A percentile compares a stretch with the other conserved stretches of the same genome.
Evolutionary conservation across 1,284 basidiomycete genomes (phyloP).

Genomic region (Rhizopogon parksii): DNA sequence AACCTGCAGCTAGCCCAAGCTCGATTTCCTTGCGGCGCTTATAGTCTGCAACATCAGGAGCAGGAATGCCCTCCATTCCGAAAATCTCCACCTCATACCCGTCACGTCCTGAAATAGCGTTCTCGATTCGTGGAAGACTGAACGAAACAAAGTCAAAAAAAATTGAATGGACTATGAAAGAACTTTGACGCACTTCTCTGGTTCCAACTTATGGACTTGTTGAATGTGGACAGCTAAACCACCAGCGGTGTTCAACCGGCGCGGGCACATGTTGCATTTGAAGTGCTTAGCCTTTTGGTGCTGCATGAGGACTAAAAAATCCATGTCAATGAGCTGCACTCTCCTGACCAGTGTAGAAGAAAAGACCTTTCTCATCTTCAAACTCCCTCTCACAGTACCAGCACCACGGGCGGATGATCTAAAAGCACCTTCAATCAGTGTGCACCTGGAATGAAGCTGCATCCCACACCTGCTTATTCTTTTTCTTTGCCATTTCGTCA

Average conservation of each 20-base stretch:
- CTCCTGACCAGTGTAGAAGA: neutral
- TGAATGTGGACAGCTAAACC: constrained; percentile 98
- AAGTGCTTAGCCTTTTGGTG: constrained; percentile 99
- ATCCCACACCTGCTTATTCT: constrained; percentile 62
- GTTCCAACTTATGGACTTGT: constrained; percentile 97
- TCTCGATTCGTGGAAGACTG: constrained; percentile 82
- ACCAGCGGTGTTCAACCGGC: constrained; percentile 93
- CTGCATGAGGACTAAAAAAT: constrained; percentile 80
- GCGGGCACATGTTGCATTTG: constrained; percentile 93
- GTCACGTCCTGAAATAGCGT: constrained; percentile 92
- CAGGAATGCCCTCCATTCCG: constrained; percentile 98
- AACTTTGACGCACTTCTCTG: constrained; percentile 66
- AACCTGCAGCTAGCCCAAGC: constrained; percentile 75
- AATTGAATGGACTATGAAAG: neutral
- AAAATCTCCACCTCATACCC: constrained; percentile 99
- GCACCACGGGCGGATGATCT: constrained; percentile 91
- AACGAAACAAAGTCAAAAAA: constrained; percentile 7
- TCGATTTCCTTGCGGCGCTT: constrained; percentile 91
- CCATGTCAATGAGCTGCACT: constrained; percentile 1
- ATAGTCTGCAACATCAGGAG: constrained; percentile 91
- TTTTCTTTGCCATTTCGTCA: constrained; percentile 68
- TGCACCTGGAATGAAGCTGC: neutral
- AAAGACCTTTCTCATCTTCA: constrained; percentile 89
- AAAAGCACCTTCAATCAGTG: constrained; percentile 3
- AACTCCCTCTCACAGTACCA: constrained; percentile 99